Evolutionary conservation across 176 grass and related monocot species (phyloP).

Genomic region (Ananas comosus): DNA sequence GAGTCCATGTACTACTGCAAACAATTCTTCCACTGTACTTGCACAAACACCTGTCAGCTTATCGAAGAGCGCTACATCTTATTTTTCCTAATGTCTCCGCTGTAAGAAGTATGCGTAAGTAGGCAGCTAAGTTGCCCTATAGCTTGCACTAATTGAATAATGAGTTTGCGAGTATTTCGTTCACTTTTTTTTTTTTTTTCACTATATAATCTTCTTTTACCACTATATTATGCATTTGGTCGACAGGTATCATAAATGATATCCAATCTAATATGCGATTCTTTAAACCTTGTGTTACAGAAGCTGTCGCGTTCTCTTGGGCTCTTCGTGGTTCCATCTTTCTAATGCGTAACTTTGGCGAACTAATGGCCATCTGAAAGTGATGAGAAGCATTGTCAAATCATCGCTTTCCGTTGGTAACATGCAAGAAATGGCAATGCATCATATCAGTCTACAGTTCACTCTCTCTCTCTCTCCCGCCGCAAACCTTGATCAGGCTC

Average conservation of each 20-base stretch:
- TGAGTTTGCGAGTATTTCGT: too few relatives aligned
- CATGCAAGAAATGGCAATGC: too few relatives aligned
- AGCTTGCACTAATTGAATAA: too few relatives aligned
- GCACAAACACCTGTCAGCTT: not conserved
- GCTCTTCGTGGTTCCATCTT: conserved; percentile 47
- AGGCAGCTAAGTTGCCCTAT: not conserved
- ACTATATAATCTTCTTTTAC: not conserved
- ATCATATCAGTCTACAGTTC: too few relatives aligned
- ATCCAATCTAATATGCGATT: not conserved
- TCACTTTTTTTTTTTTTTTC: too few relatives aligned
- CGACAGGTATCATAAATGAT: too few relatives aligned
- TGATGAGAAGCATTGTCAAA: not conserved
- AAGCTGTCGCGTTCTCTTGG: conserved; percentile 34
- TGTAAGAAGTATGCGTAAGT: too few relatives aligned
- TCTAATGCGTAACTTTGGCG: conserved; percentile 38
- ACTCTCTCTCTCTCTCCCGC: too few relatives aligned
- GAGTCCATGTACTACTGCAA: not conserved
- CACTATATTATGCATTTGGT: not conserved
- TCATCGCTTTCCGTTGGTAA: too few relatives aligned
- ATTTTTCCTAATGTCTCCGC: too few relatives aligned
- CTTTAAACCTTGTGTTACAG: conserved; percentile 18
- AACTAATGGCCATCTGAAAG: conserved; percentile 38
- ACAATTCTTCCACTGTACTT: not conserved
- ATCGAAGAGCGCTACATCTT: too few relatives aligned
- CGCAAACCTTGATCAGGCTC: not conserved